phyloP scores from a whole-genome alignment of 192 early-diverging fungal species.

The Coemansia umbellata region DNA sequence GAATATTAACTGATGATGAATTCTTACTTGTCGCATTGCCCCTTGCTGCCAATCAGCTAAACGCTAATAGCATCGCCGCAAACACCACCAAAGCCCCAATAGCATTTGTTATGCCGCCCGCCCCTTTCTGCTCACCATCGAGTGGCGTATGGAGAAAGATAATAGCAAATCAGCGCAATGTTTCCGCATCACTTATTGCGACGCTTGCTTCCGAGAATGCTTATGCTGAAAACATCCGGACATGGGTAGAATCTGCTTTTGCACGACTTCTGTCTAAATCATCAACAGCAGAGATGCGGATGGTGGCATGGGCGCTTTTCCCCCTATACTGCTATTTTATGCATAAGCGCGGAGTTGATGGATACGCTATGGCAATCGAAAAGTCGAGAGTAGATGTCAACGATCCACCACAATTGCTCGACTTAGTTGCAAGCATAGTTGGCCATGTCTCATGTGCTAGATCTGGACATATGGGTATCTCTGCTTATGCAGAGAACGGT shows the following conservation, averaged over 20 bases:
- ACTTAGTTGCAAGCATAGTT: conserved; percentile 24
- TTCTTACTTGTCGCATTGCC: conserved; percentile 2
- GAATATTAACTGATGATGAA: background rate
- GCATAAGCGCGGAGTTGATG: conserved; percentile 5
- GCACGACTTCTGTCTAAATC: conserved; percentile 19
- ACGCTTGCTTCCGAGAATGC: background rate
- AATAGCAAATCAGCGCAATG: background rate
- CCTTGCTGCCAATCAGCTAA: background rate
- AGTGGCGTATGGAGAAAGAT: too few relatives aligned
- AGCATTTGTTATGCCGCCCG: too few relatives aligned
- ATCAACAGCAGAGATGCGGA: conserved; percentile 10
- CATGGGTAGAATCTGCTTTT: conserved; percentile 20
- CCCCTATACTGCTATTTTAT: conserved; percentile 25
- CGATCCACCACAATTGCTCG: conserved; percentile 32
- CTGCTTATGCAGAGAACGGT: too few relatives aligned
- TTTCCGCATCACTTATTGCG: conserved; percentile 11
- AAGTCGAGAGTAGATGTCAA: conserved; percentile 23
- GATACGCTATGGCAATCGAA: conserved; percentile 2
- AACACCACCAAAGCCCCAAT: too few relatives aligned
- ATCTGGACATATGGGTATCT: conserved; percentile 16
- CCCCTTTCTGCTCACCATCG: too few relatives aligned
- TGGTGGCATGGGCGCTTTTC: conserved; percentile 33
- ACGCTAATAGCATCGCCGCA: background rate
- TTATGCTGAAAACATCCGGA: conserved; percentile 11
- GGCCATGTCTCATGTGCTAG: conserved; percentile 44